Percentiles rank a stretch among this genome's conserved stretches.
phyloP scores from a whole-genome alignment of 2,329 filamentous ascomycete genomes.

The Phaeosphaeriaceae sp. region DNA sequence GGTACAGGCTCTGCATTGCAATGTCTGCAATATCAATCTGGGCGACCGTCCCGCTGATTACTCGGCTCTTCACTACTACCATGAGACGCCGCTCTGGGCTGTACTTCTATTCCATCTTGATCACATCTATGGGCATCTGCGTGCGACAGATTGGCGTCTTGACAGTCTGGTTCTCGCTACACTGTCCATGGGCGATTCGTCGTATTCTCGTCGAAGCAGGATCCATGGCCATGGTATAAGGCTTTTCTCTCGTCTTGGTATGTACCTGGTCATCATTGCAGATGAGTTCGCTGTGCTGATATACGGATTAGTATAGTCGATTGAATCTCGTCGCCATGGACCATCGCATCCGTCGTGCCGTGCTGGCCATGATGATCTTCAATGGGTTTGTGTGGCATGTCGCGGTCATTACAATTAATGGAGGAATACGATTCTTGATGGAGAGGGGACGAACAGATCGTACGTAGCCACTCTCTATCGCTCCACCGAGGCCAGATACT shows the following conservation, averaged over 20 bases:
- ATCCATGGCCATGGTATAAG: conserved; percentile 66
- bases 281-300: not conserved
- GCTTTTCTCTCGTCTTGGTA: conserved; percentile 62
- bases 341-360: conserved; percentile 52
- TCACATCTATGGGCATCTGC: conserved; percentile 50
- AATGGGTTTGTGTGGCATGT: conserved; percentile 61
- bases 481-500: not conserved
- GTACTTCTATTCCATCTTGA: conserved; percentile 57
- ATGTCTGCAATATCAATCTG: conserved; percentile 30
- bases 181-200: conserved; percentile 7
- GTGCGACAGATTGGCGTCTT: conserved; percentile 50
- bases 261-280: not conserved
- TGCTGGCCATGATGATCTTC: conserved; percentile 63
- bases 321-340: conserved; percentile 64
- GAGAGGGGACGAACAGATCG: not conserved
- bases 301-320: conserved; percentile 57
- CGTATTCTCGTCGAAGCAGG: conserved; percentile 53
- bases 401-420: conserved; percentile 53
- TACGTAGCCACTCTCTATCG: not conserved
- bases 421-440: conserved; percentile 2
- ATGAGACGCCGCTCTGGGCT: conserved; percentile 53
- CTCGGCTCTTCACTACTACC: conserved; percentile 51
- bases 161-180: conserved; percentile 48
- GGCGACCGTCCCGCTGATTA: conserved; percentile 49
- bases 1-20: conserved; percentile 11